Evolutionary conservation across 2,329 filamentous ascomycete genomes (phyloP).

Genomic region (Penicillium fuscoglaucum): DNA sequence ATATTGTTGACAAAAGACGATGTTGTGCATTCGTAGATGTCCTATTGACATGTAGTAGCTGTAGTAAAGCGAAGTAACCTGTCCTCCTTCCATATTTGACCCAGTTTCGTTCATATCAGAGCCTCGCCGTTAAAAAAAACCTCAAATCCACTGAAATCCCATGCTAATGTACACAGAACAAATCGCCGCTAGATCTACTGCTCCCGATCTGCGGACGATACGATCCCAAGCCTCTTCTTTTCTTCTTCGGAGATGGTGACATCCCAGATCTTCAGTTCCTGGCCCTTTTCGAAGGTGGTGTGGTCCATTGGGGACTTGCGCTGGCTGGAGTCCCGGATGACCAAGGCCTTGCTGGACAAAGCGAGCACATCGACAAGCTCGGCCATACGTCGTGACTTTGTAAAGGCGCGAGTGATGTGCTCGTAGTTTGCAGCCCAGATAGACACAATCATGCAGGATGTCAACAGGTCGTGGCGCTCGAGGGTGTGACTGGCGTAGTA

Average conservation of each 20-base stretch:
- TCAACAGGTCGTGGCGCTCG: constrained; percentile 69
- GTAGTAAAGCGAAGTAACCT: constrained; percentile 6
- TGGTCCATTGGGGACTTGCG: constrained; percentile 47
- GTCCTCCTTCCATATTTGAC: constrained; percentile 10
- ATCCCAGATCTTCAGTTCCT: constrained; percentile 43
- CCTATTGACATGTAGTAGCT: constrained; percentile 2
- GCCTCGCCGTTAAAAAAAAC: constrained; percentile 7
- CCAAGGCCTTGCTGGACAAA: constrained; percentile 70
- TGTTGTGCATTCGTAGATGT: constrained; percentile 2
- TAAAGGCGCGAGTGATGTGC: constrained; percentile 65
- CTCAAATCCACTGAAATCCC: constrained; percentile 4
- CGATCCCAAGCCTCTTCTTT: constrained; percentile 13
- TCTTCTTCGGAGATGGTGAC: constrained; percentile 32
- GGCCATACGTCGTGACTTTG: constrained; percentile 66
- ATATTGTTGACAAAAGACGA: neutral
- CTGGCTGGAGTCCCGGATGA: constrained; percentile 29
- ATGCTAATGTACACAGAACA: constrained; percentile 24
- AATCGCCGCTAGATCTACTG: constrained; percentile 2
- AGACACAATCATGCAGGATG: constrained; percentile 85
- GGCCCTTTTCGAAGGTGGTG: constrained; percentile 41
- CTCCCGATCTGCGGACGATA: neutral
- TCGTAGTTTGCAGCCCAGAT: constrained; percentile 71
- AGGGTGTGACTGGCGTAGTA: constrained; percentile 75
- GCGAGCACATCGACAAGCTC: constrained; percentile 78
- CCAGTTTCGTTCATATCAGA: constrained; percentile 7